Percentiles rank a stretch among this genome's conserved stretches.
Conservation (phyloP, 192 early-diverging fungal genomes). For the Coemansia reversa region DNA sequence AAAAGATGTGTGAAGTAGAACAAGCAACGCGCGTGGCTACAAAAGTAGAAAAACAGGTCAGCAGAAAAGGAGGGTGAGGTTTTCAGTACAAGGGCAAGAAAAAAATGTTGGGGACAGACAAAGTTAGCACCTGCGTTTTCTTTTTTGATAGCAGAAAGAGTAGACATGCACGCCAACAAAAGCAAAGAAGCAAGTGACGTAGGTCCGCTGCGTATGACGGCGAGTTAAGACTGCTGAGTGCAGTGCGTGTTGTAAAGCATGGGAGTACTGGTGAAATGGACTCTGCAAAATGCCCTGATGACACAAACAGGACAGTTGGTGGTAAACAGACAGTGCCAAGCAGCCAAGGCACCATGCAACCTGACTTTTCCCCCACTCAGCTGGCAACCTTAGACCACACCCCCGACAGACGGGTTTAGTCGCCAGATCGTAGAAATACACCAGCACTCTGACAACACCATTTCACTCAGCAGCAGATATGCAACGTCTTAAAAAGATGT, state of each 20-base stretch:
- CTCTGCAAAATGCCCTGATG: too few species aligned
- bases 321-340: too few species aligned
- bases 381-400: background rate
- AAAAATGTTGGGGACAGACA: background rate
- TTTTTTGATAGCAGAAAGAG: background rate
- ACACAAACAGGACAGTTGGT: too few species aligned
- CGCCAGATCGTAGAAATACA: background rate
- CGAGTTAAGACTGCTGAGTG: background rate
- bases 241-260: too few species aligned
- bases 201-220: background rate
- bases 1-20: background rate
- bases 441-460: background rate
- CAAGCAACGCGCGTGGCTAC: slow-evolving; percentile 23
- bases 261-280: too few species aligned
- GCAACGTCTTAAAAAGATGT: background rate
- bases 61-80: background rate
- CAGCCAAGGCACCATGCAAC: too few species aligned
- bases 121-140: background rate
- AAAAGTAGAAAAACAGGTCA: slow-evolving; percentile 5
- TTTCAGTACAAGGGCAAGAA: slow-evolving; percentile 1
- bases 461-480: background rate
- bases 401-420: background rate
- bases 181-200: background rate
- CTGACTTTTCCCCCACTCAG: too few species aligned
- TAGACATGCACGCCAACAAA: too few species aligned